A percentile compares a stretch with the other conserved stretches of the same genome.
Evolutionary conservation across 2,329 filamentous ascomycete species (phyloP).

Genomic region (Pestalotiopsis sp.): DNA sequence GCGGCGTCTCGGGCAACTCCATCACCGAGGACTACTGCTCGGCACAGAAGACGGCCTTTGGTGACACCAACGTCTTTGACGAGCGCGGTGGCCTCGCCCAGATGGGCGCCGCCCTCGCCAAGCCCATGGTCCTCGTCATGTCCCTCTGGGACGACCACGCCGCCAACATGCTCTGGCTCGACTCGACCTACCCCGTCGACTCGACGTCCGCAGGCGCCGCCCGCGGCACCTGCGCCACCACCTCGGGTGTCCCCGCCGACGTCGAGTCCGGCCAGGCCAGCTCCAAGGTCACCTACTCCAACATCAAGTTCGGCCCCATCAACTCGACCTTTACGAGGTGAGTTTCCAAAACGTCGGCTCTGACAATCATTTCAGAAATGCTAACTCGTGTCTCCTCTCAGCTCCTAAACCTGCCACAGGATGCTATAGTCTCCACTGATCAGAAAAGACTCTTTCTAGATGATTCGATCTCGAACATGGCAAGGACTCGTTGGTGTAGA

Average conservation of each 20-base stretch:
- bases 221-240: slow-evolving; percentile 50
- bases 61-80: slow-evolving; percentile 52
- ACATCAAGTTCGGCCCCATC: slow-evolving; percentile 52
- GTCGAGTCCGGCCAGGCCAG: slow-evolving; percentile 41
- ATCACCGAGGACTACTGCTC: slow-evolving; percentile 60
- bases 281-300: slow-evolving; percentile 48
- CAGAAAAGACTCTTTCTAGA: too few species aligned
- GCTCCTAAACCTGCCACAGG: background rate
- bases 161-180: slow-evolving; percentile 56
- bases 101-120: slow-evolving; percentile 54
- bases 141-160: slow-evolving; percentile 58
- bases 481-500: too few species aligned
- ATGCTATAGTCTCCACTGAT: too few species aligned
- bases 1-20: slow-evolving; percentile 30
- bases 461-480: too few species aligned
- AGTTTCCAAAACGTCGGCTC: background rate
- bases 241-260: slow-evolving; percentile 45
- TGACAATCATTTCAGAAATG: background rate
- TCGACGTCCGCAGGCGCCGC: slow-evolving; percentile 41
- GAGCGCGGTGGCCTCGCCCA: slow-evolving; percentile 53
- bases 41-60: slow-evolving; percentile 56
- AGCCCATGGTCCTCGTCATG: slow-evolving; percentile 66
- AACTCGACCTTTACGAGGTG: slow-evolving; percentile 41
- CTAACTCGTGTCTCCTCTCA: background rate
- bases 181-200: slow-evolving; percentile 54